Evolutionary conservation across 768 basidiomycete genomes (phyloP), one percentile per base, ranked within the genome.

Genomic region (Boletus speciosus): DNA sequence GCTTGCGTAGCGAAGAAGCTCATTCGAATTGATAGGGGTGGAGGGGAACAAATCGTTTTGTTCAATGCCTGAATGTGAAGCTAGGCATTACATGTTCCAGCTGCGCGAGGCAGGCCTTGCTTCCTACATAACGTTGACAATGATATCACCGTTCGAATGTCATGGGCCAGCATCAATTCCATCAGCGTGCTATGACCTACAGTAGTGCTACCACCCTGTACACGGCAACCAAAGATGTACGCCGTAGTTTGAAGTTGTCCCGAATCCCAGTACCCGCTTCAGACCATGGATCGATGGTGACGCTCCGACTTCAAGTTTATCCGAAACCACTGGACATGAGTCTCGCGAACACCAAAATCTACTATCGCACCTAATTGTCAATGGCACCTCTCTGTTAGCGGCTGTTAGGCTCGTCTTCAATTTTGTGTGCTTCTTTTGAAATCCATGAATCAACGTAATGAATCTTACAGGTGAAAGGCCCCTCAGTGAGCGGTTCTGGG

Each of bases 1-100:
- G 82, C 77, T 2, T 90, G 89, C 63, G 86, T 91, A n/a, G 90
- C 86, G 15, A 92, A 91, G 71, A 76, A 86, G 56, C 70, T 92
- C 48, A 66, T 92, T 55, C 86, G 81, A 69, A 89, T 91, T 59
- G 89, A 91, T 48, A 76, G 90, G 40, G 81, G 86, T 19, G 80
- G 82, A 5, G 79, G 88, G 34, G 88, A 88, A 65, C 89, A 92
- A 65, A 75, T 83, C 7, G 87, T 91, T 25, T 81, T 80, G 57
- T 92, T 90, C 66, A 84, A 89, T 66, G 61, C 81, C 44, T 56
- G 54, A 41, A 29, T 36, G 14, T 37, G 55, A 51, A 35, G 34
- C 16, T 34, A n/a, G 21, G 15, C 16, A 19, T 12, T 45, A 41
- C 48, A 49, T n/a, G 39, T 32, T 29, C 31, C 35, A 52, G 23